A percentile compares a stretch with the other conserved stretches of the same genome.
Conservation (phyloP, 192 early-diverging fungal species). For the Coemansia pectinata region DNA sequence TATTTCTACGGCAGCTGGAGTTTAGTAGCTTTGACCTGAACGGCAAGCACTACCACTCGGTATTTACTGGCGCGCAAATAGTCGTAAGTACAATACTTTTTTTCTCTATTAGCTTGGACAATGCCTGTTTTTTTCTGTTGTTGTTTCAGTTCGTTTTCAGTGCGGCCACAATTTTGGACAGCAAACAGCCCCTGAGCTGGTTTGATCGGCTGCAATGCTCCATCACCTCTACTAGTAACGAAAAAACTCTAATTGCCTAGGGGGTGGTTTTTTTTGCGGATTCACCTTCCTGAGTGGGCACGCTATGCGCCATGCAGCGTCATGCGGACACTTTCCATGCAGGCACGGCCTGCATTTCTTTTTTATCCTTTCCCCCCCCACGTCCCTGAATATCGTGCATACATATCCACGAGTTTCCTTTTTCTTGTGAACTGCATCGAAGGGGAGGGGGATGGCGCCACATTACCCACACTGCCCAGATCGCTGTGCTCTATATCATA, state of each 20-base stretch:
- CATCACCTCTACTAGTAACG: neutral
- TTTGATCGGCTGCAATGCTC: neutral
- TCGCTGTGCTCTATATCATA: neutral
- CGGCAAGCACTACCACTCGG: slow-evolving; percentile 50
- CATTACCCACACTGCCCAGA: neutral
- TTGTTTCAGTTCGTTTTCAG: neutral
- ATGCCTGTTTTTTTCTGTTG: neutral
- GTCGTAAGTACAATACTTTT: slow-evolving; percentile 39
- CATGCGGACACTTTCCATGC: slow-evolving; percentile 1
- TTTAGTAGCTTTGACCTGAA: slow-evolving; percentile 49
- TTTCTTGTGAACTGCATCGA: neutral
- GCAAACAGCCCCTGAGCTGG: neutral
- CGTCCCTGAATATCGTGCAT: neutral
- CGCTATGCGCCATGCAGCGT: neutral
- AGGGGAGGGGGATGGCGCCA: neutral
- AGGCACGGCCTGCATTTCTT: neutral
- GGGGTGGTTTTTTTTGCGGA: neutral
- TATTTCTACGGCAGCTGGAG: slow-evolving; percentile 48
- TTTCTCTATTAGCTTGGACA: neutral
- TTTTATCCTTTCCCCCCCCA: neutral
- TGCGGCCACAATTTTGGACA: neutral
- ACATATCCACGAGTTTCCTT: no score
- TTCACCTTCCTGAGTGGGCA: neutral
- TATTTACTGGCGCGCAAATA: slow-evolving; percentile 54
- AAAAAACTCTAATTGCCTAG: neutral